A percentile compares a stretch with the other conserved stretches of the same genome.
Conservation (phyloP, 2,329 filamentous ascomycete genomes). For the Gnomoniopsis sp. region DNA sequence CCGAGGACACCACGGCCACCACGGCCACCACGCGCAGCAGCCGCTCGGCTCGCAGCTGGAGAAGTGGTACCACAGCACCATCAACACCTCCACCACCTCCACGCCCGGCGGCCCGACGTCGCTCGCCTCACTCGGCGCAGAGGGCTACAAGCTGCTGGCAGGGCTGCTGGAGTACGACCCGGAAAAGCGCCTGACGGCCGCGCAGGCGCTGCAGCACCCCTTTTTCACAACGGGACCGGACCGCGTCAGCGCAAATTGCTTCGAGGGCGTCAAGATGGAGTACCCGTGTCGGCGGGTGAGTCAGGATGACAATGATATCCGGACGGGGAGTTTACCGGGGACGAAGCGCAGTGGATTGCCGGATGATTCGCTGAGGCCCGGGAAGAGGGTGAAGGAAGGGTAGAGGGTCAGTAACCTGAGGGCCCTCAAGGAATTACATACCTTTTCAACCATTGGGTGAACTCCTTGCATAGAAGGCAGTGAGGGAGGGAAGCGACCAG, state of each 20-base stretch:
- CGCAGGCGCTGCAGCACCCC: constrained; percentile 81
- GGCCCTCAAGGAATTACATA: too few relatives aligned
- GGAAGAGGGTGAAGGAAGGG: constrained; percentile 60
- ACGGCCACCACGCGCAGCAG: constrained; percentile 43
- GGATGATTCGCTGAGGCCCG: constrained; percentile 69
- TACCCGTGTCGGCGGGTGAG: constrained; percentile 90
- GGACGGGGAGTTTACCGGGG: constrained; percentile 82
- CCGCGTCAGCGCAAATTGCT: constrained; percentile 77
- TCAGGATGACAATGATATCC: constrained; percentile 93
- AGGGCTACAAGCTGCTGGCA: constrained; percentile 79
- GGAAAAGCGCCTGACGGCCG: constrained; percentile 79
- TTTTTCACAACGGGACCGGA: constrained; percentile 75
- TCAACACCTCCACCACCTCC: constrained; percentile 54
- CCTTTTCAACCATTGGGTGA: too few relatives aligned
- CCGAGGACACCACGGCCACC: constrained; percentile 35
- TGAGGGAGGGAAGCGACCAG: too few relatives aligned
- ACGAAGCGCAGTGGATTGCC: constrained; percentile 85
- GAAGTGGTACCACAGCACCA: constrained; percentile 73
- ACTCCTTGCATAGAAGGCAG: too few relatives aligned
- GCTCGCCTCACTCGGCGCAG: constrained; percentile 62
- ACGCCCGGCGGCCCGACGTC: constrained; percentile 34
- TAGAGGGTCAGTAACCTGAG: too few relatives aligned
- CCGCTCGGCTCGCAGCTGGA: constrained; percentile 56
- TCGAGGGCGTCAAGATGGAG: constrained; percentile 81
- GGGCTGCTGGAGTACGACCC: constrained; percentile 91